Evolutionary conservation across 768 basidiomycete genomes (phyloP), one percentile per base, ranked within the genome.

Genomic region (Boletales sp.): DNA sequence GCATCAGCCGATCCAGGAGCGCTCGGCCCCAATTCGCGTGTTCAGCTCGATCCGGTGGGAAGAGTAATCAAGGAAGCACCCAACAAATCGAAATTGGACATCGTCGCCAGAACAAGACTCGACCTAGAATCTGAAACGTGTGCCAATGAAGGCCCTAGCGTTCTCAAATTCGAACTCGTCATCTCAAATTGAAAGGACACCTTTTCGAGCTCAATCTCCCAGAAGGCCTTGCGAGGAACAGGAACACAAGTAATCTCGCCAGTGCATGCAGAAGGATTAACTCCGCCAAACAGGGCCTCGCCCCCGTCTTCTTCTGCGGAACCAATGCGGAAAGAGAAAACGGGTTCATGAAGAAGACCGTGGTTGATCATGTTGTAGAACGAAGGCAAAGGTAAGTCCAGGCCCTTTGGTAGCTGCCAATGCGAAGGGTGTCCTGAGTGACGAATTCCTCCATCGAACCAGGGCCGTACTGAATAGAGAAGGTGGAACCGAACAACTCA

Each of bases 371-470:
- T 90, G 67, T 76, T 84, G 72, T 96, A 97, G 74, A 98, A 95
- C 0, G 96, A 95, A 97, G 25, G 96, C 95, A 66, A 98, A 99
- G 6, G 94, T 86, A 42, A 98, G 84, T 40, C 96, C 96, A 18
- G 96, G 96, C 66, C 98, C 95, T 70, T 92, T 90, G 51, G 84
- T 86, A 2, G 94, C 92, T 73, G 98, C 96, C 93, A 53, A 99
- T 93, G 8, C 67, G 66, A 44, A 98, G 70, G 4, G 63, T 65
- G 60, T 99, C 96, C 51, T 82, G 83, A 11, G 94, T 96, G 48
- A 98, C 87, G 65, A 88, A 93, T 49, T 96, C 96, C 66, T 96
- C 87, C 84, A 99, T 92, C 2, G 94, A 93, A 21, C 96, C 96
- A 31, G 92, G 87, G 13, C 95, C 96, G 64, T 98, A 98, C 55